These are phyloP conservation scores for Ramichloridium luteum DNA, from an alignment of 2,329 filamentous ascomycete species.

Conservation along the genomic window DNA sequence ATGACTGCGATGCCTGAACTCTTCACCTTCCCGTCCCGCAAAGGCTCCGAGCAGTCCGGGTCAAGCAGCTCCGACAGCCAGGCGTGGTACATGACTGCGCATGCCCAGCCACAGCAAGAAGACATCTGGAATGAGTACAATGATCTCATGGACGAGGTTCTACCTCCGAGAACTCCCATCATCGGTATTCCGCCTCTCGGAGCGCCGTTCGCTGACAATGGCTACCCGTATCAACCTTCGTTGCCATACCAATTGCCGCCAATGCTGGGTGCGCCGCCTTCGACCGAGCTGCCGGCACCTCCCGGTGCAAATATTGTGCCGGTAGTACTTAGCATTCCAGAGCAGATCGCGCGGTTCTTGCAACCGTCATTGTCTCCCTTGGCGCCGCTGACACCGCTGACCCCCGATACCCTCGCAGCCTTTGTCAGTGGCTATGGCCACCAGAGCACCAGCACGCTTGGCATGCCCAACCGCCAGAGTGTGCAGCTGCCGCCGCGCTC, in stretches of 20 bases:
- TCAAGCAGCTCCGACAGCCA: slow-evolving; percentile 50
- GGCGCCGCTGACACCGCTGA: too few species aligned
- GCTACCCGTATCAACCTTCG: slow-evolving; percentile 4
- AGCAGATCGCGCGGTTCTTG: slow-evolving; percentile 21
- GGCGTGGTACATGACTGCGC: slow-evolving; percentile 29
- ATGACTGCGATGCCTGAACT: slow-evolving; percentile 43
- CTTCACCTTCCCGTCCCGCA: slow-evolving; percentile 58
- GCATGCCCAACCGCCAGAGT: slow-evolving; percentile 7
- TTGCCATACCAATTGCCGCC: slow-evolving; percentile 8
- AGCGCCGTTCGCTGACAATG: slow-evolving; percentile 17
- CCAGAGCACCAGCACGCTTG: slow-evolving; percentile 25
- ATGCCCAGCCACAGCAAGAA: slow-evolving; percentile 36
- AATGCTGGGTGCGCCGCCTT: slow-evolving; percentile 7
- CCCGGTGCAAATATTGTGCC: slow-evolving; percentile 5
- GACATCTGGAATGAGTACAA: slow-evolving; percentile 94
- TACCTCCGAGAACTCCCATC: slow-evolving; percentile 33
- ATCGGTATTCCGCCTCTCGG: slow-evolving; percentile 43
- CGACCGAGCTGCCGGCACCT: slow-evolving; percentile 9
- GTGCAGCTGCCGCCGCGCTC: slow-evolving; percentile 4
- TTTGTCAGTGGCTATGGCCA: slow-evolving; percentile 41
- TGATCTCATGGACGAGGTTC: slow-evolving; percentile 65
- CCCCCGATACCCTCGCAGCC: slow-evolving; percentile 42
- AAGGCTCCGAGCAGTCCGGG: slow-evolving; percentile 55
- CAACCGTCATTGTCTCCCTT: slow-evolving; percentile 21
- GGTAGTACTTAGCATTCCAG: slow-evolving; percentile 16